phyloP scores from a whole-genome alignment of 768 basidiomycete species.

The Russula sp. region DNA sequence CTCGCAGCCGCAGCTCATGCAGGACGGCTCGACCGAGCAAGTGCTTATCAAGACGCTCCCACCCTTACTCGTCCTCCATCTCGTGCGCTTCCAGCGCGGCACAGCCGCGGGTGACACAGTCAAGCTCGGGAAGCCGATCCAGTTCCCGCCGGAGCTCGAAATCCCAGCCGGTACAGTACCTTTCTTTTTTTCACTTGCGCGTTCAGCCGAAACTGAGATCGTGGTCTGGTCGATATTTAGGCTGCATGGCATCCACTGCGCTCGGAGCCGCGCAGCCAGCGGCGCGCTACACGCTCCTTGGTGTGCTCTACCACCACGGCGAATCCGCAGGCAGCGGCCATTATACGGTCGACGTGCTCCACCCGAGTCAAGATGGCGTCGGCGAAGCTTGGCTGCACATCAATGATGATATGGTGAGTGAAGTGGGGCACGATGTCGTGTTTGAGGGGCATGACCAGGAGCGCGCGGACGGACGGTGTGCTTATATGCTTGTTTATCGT shows the following conservation, averaged over 20 bases:
- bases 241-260: constrained; percentile 24
- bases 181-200: not conserved
- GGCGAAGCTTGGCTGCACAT: no score
- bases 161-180: constrained; percentile 66
- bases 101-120: constrained; percentile 63
- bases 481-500: no score
- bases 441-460: no score
- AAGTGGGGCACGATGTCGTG: no score
- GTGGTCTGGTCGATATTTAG: not conserved
- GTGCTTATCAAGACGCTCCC: constrained; percentile 78
- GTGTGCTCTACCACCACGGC: constrained; percentile 92
- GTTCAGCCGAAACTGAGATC: not conserved
- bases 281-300: constrained; percentile 68
- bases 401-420: no score
- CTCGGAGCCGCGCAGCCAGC: constrained; percentile 48
- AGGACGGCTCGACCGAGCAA: constrained; percentile 51
- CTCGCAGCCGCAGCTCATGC: constrained; percentile 72
- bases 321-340: constrained; percentile 86
- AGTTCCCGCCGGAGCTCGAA: constrained; percentile 70
- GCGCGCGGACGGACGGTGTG: no score
- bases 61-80: constrained; percentile 78
- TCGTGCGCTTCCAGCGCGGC: constrained; percentile 90
- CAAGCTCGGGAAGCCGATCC: constrained; percentile 78
- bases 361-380: constrained; percentile 51
- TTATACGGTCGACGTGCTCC: constrained; percentile 87